phyloP scores from a whole-genome alignment of 306 rosid species.

The Lotus japonicus region DNA sequence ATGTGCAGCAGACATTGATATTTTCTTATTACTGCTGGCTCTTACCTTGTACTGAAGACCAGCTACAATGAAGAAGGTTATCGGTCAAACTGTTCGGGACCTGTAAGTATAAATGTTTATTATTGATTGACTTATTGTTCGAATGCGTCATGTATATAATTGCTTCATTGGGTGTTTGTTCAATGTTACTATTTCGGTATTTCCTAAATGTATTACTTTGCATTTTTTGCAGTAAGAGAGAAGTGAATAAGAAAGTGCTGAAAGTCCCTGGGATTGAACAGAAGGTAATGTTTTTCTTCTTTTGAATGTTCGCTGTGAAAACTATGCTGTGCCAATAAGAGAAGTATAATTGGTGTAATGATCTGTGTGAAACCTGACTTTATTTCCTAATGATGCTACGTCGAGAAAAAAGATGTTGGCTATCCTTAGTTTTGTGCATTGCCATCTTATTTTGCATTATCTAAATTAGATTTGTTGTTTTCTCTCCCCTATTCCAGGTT shows the following conservation, averaged over 20 bases:
- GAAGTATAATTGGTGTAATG: neutral
- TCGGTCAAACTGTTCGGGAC: slow-evolving; percentile 97
- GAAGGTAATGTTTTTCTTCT: slow-evolving; percentile 52
- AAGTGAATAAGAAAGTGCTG: slow-evolving; percentile 90
- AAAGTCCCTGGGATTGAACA: slow-evolving; percentile 98
- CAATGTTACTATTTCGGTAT: slow-evolving; percentile 10
- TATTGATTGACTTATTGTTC: neutral
- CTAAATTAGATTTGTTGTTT: neutral
- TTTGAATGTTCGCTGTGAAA: slow-evolving; percentile 1
- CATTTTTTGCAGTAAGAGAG: slow-evolving; percentile 72
- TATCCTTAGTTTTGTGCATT: neutral
- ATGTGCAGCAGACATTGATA: neutral
- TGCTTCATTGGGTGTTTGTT: neutral
- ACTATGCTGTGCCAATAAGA: neutral
- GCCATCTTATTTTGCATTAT: neutral
- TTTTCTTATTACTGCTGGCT: neutral
- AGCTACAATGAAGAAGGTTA: slow-evolving; percentile 78
- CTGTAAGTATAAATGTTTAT: slow-evolving; percentile 52
- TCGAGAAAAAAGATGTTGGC: neutral
- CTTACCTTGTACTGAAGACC: slow-evolving; percentile 24
- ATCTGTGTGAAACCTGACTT: neutral
- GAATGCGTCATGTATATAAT: neutral
- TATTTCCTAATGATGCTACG: neutral
- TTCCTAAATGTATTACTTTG: slow-evolving; percentile 10
- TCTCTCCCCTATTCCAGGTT: slow-evolving; percentile 43